Evolutionary conservation across 2,329 filamentous ascomycete genomes (phyloP), one percentile per base, ranked within the genome.

Genomic region (Amauroascus verrucosus): DNA sequence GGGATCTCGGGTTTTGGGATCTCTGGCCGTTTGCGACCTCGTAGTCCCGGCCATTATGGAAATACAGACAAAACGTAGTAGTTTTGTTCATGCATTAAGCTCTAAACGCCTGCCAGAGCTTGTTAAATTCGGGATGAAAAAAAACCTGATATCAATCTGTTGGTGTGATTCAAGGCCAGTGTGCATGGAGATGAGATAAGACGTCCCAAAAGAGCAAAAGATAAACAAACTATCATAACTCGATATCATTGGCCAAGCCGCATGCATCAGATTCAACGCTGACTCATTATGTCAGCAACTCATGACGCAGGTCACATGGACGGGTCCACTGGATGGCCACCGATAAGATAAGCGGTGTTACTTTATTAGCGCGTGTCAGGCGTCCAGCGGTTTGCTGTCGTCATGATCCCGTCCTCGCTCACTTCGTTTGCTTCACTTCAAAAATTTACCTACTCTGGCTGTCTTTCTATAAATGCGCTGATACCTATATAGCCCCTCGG

Each of bases 1-100:
- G 58, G 70, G 66, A 48, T 76, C 74, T 64, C 71, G 68, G 54
- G 56, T 49, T 46, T 38, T 52, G 58, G 70, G 65, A 47, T 76
- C 74, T 64, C 71, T 69, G 55, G 56, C 35, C 33, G 48, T 9
- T 26, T 58, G 56, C 11, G 56, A 51, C 43, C 56, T 52, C 33
- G 52, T 54, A 40, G 51, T 22, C 28, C 57, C 57, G 8, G 52
- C 52, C 57, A 59, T 59, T 35, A 22, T 48, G 37, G 18, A 35
- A 30, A 8, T 46, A 13, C 24, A 16, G 33, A n/a, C 4, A 16
- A 18, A 9, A 37, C n/a, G 40, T n/a, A 16, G 16, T 18, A 24
- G 11, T 11, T 13, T 11, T 41, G 13, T 7, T 46, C 50, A 52
- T 52, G 41, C 13, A 46, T 26, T 13, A 35, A 14, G 11, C 2